Evolutionary conservation across 2,329 filamentous ascomycete species (phyloP).

Genomic region (Trichophyton rubrum): DNA sequence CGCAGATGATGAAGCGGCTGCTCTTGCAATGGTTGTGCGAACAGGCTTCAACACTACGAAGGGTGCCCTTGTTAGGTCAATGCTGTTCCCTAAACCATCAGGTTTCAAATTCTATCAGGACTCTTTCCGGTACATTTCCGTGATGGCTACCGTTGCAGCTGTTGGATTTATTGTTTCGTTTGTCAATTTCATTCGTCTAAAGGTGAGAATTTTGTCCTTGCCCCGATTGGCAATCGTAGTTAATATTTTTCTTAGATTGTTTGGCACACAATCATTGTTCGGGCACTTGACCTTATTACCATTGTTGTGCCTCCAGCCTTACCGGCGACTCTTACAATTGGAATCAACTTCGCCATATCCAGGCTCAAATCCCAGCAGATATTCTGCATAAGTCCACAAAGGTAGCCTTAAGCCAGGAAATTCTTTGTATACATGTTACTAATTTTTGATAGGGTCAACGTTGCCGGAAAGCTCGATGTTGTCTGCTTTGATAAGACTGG

Average conservation of each 20-base stretch:
- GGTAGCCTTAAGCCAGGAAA: conserved; percentile 17
- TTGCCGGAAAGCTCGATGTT: conserved; percentile 78
- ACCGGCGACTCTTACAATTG: conserved; percentile 88
- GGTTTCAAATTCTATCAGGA: conserved; percentile 98
- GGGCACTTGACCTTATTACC: conserved; percentile 88
- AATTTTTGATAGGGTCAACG: conserved; percentile 56
- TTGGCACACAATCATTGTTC: conserved; percentile 83
- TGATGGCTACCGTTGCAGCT: conserved; percentile 79
- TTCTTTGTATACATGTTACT: neutral
- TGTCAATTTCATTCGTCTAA: conserved; percentile 79
- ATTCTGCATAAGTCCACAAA: conserved; percentile 94
- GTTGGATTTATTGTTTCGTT: conserved; percentile 85
- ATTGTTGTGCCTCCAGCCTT: conserved; percentile 94
- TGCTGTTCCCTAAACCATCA: conserved; percentile 96
- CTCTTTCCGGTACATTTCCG: conserved; percentile 93
- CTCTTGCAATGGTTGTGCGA: conserved; percentile 78
- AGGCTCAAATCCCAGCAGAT: conserved; percentile 81
- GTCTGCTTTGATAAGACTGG: conserved; percentile 86
- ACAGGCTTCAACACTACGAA: conserved; percentile 98
- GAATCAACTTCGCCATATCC: conserved; percentile 84
- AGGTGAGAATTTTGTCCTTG: conserved; percentile 24
- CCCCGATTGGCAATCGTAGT: neutral
- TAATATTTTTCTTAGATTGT: conserved; percentile 40
- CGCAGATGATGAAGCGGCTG: conserved; percentile 74
- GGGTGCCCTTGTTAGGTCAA: conserved; percentile 85